These are phyloP conservation scores for Thelonectria olida DNA, from an alignment of 2,329 filamentous ascomycete genomes.

Conservation along the genomic window DNA sequence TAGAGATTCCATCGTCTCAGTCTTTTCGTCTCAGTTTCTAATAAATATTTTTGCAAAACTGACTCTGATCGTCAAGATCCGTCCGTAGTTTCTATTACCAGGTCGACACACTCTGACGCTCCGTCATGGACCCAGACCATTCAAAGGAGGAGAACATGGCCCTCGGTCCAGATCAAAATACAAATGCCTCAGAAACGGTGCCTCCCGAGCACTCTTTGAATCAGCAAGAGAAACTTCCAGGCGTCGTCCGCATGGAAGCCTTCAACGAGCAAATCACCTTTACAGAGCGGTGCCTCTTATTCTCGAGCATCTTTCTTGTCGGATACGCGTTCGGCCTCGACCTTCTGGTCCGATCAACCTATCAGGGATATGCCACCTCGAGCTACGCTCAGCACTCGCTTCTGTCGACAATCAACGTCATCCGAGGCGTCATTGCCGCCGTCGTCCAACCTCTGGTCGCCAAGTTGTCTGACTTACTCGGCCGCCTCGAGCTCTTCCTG, in stretches of 20 bases:
- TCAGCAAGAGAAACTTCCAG: not conserved
- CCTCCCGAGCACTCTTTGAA: not conserved
- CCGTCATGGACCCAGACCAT: not conserved
- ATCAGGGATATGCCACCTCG: slow-evolving; percentile 1
- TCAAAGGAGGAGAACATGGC: not conserved
- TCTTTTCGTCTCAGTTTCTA: too few relatives aligned
- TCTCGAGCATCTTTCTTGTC: not conserved
- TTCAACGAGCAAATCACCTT: not conserved
- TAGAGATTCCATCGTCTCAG: too few relatives aligned
- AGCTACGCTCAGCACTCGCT: slow-evolving; percentile 52
- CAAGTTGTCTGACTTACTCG: slow-evolving; percentile 70
- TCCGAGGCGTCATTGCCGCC: slow-evolving; percentile 51
- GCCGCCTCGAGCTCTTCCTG: slow-evolving; percentile 66
- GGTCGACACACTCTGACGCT: too few relatives aligned
- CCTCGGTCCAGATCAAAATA: not conserved
- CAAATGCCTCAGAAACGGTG: not conserved
- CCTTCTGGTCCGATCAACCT: not conserved
- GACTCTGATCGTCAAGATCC: too few relatives aligned
- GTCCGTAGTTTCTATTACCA: too few relatives aligned
- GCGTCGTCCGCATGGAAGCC: not conserved
- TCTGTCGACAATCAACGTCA: slow-evolving; percentile 55
- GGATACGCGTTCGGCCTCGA: not conserved
- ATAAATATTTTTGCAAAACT: not conserved
- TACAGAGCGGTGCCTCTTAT: not conserved
- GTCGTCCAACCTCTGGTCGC: slow-evolving; percentile 53